phyloP scores from a whole-genome alignment of 2,329 filamentous ascomycete species.

The Grosmannia serpens region DNA sequence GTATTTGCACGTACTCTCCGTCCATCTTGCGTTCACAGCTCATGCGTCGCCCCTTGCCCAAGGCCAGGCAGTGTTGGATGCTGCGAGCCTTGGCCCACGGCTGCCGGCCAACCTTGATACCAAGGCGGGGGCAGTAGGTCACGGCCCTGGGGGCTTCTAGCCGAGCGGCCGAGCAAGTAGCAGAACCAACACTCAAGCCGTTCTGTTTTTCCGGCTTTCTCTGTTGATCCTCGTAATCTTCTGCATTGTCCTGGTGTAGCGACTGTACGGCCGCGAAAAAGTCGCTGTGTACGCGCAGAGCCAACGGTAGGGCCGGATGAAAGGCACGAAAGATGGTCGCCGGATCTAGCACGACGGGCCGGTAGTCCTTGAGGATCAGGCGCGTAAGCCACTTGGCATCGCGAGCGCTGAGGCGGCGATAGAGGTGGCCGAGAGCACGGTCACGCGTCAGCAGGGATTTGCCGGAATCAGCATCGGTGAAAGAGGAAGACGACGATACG shows the following conservation, averaged over 20 bases:
- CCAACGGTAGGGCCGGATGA: constrained; percentile 57
- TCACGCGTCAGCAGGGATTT: constrained; percentile 15
- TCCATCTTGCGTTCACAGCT: constrained; percentile 76
- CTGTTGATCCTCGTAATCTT: no score
- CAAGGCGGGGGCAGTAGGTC: constrained; percentile 32
- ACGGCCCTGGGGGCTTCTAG: neutral
- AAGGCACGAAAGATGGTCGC: constrained; percentile 44
- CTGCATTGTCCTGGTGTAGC: neutral
- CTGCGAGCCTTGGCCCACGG: constrained; percentile 55
- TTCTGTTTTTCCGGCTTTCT: neutral
- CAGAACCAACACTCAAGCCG: neutral
- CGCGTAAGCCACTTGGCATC: constrained; percentile 85
- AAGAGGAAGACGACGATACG: neutral
- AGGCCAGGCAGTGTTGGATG: constrained; percentile 62
- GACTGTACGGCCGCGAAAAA: constrained; percentile 41
- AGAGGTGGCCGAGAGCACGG: constrained; percentile 42
- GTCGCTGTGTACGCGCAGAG: constrained; percentile 59
- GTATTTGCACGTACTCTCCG: constrained; percentile 83
- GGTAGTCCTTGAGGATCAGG: constrained; percentile 64
- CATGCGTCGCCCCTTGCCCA: constrained; percentile 46
- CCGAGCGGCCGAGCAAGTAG: neutral
- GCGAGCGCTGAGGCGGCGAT: constrained; percentile 46
- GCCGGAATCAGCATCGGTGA: neutral
- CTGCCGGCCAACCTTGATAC: constrained; percentile 54
- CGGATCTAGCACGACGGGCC: constrained; percentile 52